Evolutionary conservation across 768 basidiomycete species (phyloP), one percentile per base, ranked within the genome.

Genomic region (Suillus discolor): DNA sequence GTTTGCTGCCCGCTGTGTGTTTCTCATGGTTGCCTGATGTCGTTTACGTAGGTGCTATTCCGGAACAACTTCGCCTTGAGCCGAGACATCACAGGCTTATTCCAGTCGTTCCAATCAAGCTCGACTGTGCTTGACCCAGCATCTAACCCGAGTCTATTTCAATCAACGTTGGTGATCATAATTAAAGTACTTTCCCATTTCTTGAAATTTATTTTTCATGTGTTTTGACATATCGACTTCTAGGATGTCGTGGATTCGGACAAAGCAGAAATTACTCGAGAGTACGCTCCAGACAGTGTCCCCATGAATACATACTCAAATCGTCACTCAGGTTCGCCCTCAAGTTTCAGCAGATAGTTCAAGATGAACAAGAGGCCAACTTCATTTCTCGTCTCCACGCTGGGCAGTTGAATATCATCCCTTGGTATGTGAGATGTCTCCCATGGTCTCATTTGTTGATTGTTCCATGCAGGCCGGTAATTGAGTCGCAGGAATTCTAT

Each of bases 231-330:
- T 20, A 18, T 7, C 4, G 16, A 28, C 16, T 31, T 39, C 3
- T 31, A 89, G 87, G 88, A 89, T 61, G 87, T 89, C 18, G 81
- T 87, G 0, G 88, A 89, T 62, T 82, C 85, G 0, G 88, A 89
- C 72, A 85, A 82, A 71, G 73, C 69, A 4, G 87, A 89, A 63
- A 88, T 89, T 28, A 82, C 81, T 6, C 76, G 78, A 73, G 88
- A 89, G 88, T 89, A 64, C 60, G 85, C 41, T 5, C 41, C 36
- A 23, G 16, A 23, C 54, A 25, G n/a, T 53, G 15, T 13, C 28
- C 28, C 59, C 16, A 31, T 31, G 11, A 54, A 28, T 11, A 13
- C 6, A 2, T 36, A 31, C 44, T 51, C 57, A 42, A 57, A 31
- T 18, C 16, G 34, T 59, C 12, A 57, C 6, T 4, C 49, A 89